Conservation (phyloP, 441 rosid genomes). For the Erodium texanum region DNA sequence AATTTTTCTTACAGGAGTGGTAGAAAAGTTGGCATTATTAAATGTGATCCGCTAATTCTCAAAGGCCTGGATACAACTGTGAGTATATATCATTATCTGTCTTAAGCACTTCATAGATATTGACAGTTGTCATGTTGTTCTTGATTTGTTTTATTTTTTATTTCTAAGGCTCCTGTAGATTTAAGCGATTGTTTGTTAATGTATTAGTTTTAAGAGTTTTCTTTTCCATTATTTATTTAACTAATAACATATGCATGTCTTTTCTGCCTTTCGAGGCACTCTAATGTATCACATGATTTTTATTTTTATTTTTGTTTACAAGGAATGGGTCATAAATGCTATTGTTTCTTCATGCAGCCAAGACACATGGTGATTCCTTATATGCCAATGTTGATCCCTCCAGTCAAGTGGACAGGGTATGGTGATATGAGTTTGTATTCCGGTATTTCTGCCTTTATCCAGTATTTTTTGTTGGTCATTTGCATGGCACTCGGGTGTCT, state of each 20-base stretch:
- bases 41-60: constrained; percentile 77
- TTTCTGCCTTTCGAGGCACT: not conserved
- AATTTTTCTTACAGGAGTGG: constrained; percentile 16
- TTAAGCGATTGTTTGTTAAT: not conserved
- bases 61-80: constrained; percentile 88
- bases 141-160: not conserved
- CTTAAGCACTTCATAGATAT: not conserved
- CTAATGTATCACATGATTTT: not conserved
- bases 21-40: constrained; percentile 82
- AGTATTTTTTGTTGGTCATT: not conserved
- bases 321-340: constrained; percentile 8
- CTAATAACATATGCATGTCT: not conserved
- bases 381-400: constrained; percentile 96
- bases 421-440: constrained; percentile 17
- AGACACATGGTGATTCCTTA: constrained; percentile 96
- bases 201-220: not conserved
- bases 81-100: constrained; percentile 20
- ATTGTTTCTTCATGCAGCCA: constrained; percentile 46
- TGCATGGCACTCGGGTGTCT: not conserved
- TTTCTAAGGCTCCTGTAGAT: not conserved
- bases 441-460: not conserved
- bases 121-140: constrained; percentile 10
- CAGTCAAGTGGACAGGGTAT: constrained; percentile 89
- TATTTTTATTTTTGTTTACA: not conserved
- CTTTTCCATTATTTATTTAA: not conserved